Conservation (phyloP, 2,329 filamentous ascomycete species). For the Trichophyton rubrum region DNA sequence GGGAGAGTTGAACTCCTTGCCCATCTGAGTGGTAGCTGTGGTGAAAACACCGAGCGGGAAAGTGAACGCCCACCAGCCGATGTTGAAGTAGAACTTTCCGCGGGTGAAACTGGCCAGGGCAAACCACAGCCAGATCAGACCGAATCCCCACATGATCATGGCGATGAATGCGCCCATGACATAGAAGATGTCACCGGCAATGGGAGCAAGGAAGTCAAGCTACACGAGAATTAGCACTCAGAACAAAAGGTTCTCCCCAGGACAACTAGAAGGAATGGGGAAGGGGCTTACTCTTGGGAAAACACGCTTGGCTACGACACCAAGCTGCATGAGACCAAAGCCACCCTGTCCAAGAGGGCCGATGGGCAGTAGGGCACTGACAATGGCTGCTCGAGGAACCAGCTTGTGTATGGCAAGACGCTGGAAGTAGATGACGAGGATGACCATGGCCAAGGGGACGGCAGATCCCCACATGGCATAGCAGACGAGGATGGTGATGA, state of each 20-base stretch:
- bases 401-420: constrained; percentile 54
- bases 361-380: constrained; percentile 54
- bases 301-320: constrained; percentile 31
- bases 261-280: not conserved
- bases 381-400: constrained; percentile 53
- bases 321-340: constrained; percentile 45
- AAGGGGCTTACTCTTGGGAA: constrained; percentile 22
- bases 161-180: constrained; percentile 43
- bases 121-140: constrained; percentile 43
- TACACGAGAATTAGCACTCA: constrained; percentile 6
- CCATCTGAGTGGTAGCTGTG: constrained; percentile 11
- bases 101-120: constrained; percentile 37
- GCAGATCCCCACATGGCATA: constrained; percentile 60
- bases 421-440: constrained; percentile 57
- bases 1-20: constrained; percentile 10
- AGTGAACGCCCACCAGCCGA: constrained; percentile 49
- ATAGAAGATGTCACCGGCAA: constrained; percentile 45
- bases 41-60: constrained; percentile 36
- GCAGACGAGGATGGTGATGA: constrained; percentile 50
- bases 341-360: constrained; percentile 55
- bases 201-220: constrained; percentile 23
- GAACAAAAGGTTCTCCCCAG: not conserved
- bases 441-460: constrained; percentile 46
- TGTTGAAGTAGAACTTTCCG: constrained; percentile 42
- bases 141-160: constrained; percentile 46